phyloP scores from a whole-genome alignment of 306 rosid species.

The Begonia loranthoides region DNA sequence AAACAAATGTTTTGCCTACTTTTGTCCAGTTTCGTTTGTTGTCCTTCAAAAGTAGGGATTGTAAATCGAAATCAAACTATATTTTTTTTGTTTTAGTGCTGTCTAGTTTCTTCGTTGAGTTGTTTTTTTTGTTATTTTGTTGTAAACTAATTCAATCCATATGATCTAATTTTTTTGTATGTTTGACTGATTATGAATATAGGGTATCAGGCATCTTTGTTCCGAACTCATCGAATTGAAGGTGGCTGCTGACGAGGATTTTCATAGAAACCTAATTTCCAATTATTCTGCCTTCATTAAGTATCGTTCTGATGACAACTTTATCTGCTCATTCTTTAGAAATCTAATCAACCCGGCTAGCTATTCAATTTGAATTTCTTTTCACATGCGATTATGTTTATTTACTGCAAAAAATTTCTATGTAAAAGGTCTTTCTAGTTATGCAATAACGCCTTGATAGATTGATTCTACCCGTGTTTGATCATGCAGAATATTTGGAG shows the following conservation, averaged over 20 bases:
- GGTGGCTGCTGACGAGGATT: constrained; percentile 50
- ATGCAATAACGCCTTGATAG: neutral
- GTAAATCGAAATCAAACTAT: neutral
- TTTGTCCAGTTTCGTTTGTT: neutral
- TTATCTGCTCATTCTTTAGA: neutral
- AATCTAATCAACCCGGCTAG: neutral
- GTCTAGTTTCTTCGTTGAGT: neutral
- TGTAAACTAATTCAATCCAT: neutral
- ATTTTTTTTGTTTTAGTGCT: neutral
- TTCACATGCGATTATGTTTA: no score
- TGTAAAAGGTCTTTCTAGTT: neutral
- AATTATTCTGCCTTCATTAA: constrained; percentile 47
- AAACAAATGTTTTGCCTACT: neutral
- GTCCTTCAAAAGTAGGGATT: neutral
- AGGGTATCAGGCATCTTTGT: constrained; percentile 83
- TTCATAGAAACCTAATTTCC: constrained; percentile 37
- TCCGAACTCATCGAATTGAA: constrained; percentile 63
- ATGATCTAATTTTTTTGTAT: neutral
- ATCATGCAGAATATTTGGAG: constrained; percentile 41
- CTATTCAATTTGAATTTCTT: no score
- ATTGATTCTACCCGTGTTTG: constrained; percentile 2
- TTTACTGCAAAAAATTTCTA: neutral
- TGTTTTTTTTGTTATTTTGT: neutral
- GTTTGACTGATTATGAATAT: neutral
- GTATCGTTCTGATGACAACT: constrained; percentile 15